These are phyloP conservation scores for Gardenia jasminoides DNA, from an alignment of 257 asterid species.

Conservation along the genomic window DNA sequence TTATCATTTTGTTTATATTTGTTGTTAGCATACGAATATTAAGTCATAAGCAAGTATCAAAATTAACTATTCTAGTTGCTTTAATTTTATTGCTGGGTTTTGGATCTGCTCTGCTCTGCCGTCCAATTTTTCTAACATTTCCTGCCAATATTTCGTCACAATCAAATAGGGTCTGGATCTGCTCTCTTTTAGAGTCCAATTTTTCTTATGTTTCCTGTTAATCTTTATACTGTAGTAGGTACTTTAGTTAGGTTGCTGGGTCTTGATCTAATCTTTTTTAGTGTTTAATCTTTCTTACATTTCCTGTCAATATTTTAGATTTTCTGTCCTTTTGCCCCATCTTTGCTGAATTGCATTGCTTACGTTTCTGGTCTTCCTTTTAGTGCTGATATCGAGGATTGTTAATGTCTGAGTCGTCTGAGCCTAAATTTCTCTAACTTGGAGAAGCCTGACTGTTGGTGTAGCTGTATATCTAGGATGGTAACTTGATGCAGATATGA, in stretches of 20 bases:
- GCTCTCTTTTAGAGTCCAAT: no score
- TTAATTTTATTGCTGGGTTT: neutral
- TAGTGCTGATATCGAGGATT: neutral
- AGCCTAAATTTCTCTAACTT: neutral
- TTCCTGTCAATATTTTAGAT: neutral
- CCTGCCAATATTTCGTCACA: no score
- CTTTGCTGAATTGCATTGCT: neutral
- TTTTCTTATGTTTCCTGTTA: no score
- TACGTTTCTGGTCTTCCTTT: neutral
- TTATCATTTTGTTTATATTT: neutral
- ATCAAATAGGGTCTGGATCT: no score
- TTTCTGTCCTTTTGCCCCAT: neutral
- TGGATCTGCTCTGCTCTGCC: neutral
- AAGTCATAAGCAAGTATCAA: no score
- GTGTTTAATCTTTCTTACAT: neutral
- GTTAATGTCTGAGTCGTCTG: neutral
- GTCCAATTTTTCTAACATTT: neutral
- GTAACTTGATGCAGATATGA: neutral
- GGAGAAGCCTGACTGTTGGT: neutral
- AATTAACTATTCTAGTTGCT: neutral
- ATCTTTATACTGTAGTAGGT: no score
- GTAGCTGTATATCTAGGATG: neutral
- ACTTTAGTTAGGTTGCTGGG: no score
- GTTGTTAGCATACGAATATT: neutral
- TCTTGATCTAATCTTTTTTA: neutral